A percentile compares a stretch with the other conserved stretches of the same genome.
These are phyloP conservation scores for Candida maesae DNA, from an alignment of 805 yeast genomes.

Conservation along the genomic window DNA sequence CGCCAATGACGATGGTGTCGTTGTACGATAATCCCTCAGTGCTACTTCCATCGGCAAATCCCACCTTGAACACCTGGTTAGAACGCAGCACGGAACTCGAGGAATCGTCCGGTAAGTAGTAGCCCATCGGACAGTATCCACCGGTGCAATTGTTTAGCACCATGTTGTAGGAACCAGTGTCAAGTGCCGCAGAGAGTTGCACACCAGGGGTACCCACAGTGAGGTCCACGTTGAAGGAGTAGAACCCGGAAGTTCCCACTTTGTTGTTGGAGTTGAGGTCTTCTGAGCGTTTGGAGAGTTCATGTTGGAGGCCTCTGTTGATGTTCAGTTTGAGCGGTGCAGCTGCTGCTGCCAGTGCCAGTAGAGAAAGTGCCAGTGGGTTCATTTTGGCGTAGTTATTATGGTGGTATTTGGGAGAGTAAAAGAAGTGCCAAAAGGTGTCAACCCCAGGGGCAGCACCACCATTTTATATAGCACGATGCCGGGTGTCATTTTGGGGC, in stretches of 20 bases:
- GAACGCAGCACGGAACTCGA: conserved; percentile 1
- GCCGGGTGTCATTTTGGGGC: no score
- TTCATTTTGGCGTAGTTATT: background rate
- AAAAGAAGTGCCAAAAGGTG: no score
- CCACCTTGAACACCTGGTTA: background rate
- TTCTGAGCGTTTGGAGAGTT: conserved; percentile 7
- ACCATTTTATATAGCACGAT: no score
- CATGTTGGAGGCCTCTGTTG: background rate
- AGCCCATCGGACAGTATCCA: conserved; percentile 3
- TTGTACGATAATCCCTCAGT: conserved; percentile 11
- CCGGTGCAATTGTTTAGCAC: conserved; percentile 2
- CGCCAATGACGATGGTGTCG: conserved; percentile 14
- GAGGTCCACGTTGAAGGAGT: conserved; percentile 4
- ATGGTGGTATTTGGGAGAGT: no score
- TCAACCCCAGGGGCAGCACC: no score
- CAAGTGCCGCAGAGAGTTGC: conserved; percentile 10
- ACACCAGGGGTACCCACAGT: conserved; percentile 20
- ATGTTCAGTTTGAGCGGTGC: conserved; percentile 7
- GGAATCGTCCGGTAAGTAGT: conserved; percentile 6
- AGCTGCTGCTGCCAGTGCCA: background rate
- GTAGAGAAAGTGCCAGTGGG: background rate
- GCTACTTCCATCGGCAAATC: background rate
- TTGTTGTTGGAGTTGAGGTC: conserved; percentile 4
- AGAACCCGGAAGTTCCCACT: conserved; percentile 1
- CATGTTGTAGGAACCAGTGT: conserved; percentile 20